Evolutionary conservation across 1,284 basidiomycete species (phyloP), one percentile per base, ranked within the genome.

Genomic region (Melampsora larici-populina): DNA sequence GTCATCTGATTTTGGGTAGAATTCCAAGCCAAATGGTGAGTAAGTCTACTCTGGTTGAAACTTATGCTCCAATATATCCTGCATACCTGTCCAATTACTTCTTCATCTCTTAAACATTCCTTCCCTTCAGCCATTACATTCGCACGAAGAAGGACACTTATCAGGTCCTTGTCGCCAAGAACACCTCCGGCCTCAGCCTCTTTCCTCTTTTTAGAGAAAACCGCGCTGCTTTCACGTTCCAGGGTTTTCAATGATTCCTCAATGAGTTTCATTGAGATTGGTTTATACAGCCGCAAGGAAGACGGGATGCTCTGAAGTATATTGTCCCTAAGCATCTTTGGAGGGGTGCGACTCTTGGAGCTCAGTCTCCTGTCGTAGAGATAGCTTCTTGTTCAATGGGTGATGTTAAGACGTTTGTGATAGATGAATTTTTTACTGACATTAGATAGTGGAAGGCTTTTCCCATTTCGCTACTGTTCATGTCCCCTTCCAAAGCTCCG

Each of bases 201-300:
- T 66, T 49, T 60, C 64, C 33, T 70, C 75, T 26, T 40, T 11
- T 33, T 66, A 13, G 33, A 68, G 29, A 43, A 62, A 26, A 70
- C 66, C 15, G 13, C 15, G 1, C 29, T 1, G 26, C 60, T 63
- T 5, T 5, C 60, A 24, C 26, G 13, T 24, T 63, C 17, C 60
- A 63, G 15, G 18, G 60, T 31, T 13, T 15, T n/a, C 29, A 63
- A 63, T 15, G n/a, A 13, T 24, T 63, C 17, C 13, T 13, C 60
- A 13, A 29, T 21, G 15, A 29, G 17, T 31, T 63, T 13, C n/a
- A 24, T 63, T 13, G n/a, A 13, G 13, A 1, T 63, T 63, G 60
- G 21, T 24, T 15, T 63, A 17, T 18, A 17, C 15, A 5, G 1
- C 26, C 29, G 15, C 1, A 63, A 29, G 26, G 29, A 63, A 2